phyloP scores from a whole-genome alignment of 768 basidiomycete species.

The Infundibulicybe gibba region DNA sequence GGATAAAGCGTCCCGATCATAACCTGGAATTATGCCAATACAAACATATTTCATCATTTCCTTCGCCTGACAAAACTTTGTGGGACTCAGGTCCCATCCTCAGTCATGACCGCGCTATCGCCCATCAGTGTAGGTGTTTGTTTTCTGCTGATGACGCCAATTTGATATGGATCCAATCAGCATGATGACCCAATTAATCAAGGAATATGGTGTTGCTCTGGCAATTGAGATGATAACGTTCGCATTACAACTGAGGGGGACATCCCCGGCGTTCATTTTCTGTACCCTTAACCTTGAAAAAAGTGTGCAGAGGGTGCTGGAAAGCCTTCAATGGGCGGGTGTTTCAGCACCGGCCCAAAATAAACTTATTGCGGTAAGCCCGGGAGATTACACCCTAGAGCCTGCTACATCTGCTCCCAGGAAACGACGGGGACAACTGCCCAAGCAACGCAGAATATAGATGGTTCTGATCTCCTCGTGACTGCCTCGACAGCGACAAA shows the following conservation, averaged over 20 bases:
- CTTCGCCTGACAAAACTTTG: conserved; percentile 87
- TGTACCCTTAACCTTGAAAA: conserved; percentile 98
- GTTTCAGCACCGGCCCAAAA: conserved; percentile 43
- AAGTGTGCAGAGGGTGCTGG: conserved; percentile 84
- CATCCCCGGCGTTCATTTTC: conserved; percentile 81
- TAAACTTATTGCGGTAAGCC: conserved; percentile 61
- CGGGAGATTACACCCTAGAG: conserved; percentile 4
- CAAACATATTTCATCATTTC: conserved; percentile 96
- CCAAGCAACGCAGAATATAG: conserved; percentile 18
- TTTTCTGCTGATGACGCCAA: neutral
- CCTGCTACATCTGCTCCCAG: conserved; percentile 18
- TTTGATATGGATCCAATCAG: conserved; percentile 34
- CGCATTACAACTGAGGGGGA: conserved; percentile 44
- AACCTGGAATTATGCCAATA: conserved; percentile 96
- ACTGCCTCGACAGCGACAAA: conserved; percentile 64
- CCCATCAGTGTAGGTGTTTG: conserved; percentile 62
- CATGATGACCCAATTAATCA: conserved; percentile 92
- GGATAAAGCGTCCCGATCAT: conserved; percentile 88
- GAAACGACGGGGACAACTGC: conserved; percentile 31
- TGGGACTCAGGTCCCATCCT: conserved; percentile 69
- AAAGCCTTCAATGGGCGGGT: conserved; percentile 71
- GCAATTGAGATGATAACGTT: conserved; percentile 78
- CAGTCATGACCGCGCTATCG: conserved; percentile 63
- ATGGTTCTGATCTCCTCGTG: conserved; percentile 41
- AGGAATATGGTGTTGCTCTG: conserved; percentile 88